These are phyloP conservation scores for Barnettozyma pratensis DNA, from an alignment of 805 yeast species.

Conservation along the genomic window DNA sequence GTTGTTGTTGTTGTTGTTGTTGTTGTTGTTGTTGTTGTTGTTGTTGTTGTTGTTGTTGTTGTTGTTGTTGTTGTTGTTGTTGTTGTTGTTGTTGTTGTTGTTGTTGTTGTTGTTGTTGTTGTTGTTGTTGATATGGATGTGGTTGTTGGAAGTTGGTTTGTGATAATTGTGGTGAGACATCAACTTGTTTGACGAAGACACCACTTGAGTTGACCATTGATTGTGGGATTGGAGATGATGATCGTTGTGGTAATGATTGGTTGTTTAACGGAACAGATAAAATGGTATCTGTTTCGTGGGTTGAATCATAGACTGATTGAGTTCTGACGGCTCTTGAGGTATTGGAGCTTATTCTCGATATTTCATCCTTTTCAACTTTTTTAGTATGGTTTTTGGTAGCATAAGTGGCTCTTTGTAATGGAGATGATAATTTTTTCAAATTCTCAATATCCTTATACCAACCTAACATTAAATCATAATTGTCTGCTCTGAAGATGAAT, in stretches of 20 bases:
- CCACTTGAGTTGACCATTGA: slow-evolving; percentile 19
- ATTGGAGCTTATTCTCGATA: slow-evolving; percentile 27
- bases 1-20: slow-evolving; percentile 2
- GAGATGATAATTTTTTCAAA: slow-evolving; percentile 56
- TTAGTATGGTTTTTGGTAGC: slow-evolving; percentile 19
- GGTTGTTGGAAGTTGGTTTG: slow-evolving; percentile 11
- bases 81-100: slow-evolving; percentile 1
- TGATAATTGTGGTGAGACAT: slow-evolving; percentile 13
- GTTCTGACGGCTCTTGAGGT: slow-evolving; percentile 22
- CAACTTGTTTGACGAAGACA: slow-evolving; percentile 17
- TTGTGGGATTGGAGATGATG: slow-evolving; percentile 18
- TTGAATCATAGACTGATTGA: slow-evolving; percentile 15
- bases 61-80: slow-evolving; percentile 11
- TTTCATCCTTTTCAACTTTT: slow-evolving; percentile 9
- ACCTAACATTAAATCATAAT: slow-evolving; percentile 68
- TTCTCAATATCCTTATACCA: slow-evolving; percentile 81
- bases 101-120: slow-evolving; percentile 8
- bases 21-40: slow-evolving; percentile 10
- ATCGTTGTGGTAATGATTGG: slow-evolving; percentile 17
- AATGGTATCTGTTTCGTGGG: slow-evolving; percentile 23
- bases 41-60: slow-evolving; percentile 12
- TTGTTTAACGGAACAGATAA: slow-evolving; percentile 21
- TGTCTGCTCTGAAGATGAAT: slow-evolving; percentile 92
- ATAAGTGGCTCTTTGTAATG: slow-evolving; percentile 21
- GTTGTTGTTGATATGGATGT: slow-evolving; percentile 10